phyloP scores from a whole-genome alignment of 306 rosid genomes.

The Rubus idaeus region DNA sequence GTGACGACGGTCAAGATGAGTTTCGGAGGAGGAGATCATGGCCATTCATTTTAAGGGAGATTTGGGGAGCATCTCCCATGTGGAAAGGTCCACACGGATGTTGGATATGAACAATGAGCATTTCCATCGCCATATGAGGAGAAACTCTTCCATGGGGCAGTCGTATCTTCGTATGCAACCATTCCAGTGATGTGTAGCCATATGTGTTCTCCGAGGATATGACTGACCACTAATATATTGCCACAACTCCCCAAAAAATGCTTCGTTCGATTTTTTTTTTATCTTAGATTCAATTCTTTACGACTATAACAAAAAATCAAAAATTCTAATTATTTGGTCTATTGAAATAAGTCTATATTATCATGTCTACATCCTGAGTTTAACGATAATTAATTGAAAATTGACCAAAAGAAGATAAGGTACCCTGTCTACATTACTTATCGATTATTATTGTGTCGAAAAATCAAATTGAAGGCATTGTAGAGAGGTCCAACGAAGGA shows the following conservation, averaged over 20 bases:
- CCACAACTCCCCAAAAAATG: neutral
- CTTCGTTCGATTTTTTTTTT: too few species aligned
- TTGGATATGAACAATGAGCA: constrained; percentile 32
- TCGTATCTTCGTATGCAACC: neutral
- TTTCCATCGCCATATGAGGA: constrained; percentile 45
- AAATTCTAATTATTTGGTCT: too few species aligned
- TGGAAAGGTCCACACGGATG: constrained; percentile 41
- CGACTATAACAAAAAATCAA: too few species aligned
- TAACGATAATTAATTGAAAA: too few species aligned
- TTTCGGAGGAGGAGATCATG: constrained; percentile 41
- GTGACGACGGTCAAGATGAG: constrained; percentile 57
- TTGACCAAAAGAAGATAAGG: too few species aligned
- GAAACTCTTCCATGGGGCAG: neutral
- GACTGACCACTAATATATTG: neutral
- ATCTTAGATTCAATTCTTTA: too few species aligned
- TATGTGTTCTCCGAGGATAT: neutral
- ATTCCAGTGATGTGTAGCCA: neutral
- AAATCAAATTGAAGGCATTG: neutral
- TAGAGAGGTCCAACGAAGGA: neutral
- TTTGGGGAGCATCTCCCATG: constrained; percentile 58
- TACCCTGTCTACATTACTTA: neutral
- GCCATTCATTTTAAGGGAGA: constrained; percentile 42
- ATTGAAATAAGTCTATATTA: too few species aligned
- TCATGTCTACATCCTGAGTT: too few species aligned
- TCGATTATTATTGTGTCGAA: neutral